Conservation (phyloP, 805 yeast genomes). For the Candida krabiensis region DNA sequence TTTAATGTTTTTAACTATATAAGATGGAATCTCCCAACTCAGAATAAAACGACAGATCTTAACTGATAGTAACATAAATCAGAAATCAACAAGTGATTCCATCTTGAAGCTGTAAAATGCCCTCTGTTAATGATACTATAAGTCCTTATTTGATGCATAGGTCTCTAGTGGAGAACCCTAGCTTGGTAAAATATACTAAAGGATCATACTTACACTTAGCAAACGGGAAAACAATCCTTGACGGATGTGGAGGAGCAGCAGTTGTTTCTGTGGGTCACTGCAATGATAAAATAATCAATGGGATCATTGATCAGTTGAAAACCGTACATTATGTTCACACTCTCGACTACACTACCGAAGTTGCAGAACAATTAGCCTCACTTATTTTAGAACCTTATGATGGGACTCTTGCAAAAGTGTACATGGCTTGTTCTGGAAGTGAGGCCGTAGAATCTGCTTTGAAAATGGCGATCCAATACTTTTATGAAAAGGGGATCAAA, state of each 20-base stretch:
- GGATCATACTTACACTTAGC: constrained; percentile 13
- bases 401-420: constrained; percentile 35
- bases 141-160: constrained; percentile 9
- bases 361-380: constrained; percentile 40
- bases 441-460: constrained; percentile 78
- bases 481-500: constrained; percentile 38
- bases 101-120: background rate
- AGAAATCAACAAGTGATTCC: no score
- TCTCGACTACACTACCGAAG: constrained; percentile 31
- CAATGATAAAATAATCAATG: constrained; percentile 35
- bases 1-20: no score
- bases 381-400: constrained; percentile 39
- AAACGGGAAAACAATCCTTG: constrained; percentile 27
- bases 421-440: constrained; percentile 64
- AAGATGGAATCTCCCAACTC: no score
- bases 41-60: no score
- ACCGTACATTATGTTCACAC: constrained; percentile 35
- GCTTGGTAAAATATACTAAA: constrained; percentile 5
- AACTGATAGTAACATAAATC: no score
- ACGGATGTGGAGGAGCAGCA: constrained; percentile 49
- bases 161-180: constrained; percentile 5
- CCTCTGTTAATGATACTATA: background rate
- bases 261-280: constrained; percentile 43
- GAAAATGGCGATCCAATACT: constrained; percentile 57
- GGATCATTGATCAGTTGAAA: constrained; percentile 35